phyloP scores from a whole-genome alignment of 164 flowering plant genomes.

The Chimonanthus salicifolius region DNA sequence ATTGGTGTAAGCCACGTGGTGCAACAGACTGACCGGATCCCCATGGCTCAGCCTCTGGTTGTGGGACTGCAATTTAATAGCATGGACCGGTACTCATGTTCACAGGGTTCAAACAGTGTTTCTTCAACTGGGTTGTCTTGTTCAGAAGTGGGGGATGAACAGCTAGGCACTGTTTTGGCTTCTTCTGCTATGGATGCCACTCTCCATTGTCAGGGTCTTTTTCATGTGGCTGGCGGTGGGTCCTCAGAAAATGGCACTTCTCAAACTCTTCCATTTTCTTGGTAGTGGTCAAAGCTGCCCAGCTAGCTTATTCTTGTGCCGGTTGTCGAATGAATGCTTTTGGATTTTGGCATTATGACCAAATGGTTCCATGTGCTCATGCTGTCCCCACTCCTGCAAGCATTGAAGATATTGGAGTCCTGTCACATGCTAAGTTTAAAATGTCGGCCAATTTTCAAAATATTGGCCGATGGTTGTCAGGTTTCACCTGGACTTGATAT shows the following conservation, averaged over 20 bases:
- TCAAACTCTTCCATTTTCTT: conserved; percentile 37
- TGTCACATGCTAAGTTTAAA: not conserved
- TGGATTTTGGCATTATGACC: not conserved
- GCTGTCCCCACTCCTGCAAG: not conserved
- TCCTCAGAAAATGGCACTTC: conserved; percentile 27
- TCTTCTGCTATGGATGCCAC: conserved; percentile 17
- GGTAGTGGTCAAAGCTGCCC: not conserved
- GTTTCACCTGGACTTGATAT: too few relatives aligned
- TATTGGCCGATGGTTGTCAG: too few relatives aligned
- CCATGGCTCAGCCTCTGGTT: conserved; percentile 32
- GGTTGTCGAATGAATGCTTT: not conserved
- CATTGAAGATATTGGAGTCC: not conserved
- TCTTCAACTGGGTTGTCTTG: conserved; percentile 10
- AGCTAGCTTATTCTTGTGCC: not conserved
- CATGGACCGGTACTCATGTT: conserved; percentile 17
- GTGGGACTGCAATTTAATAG: conserved; percentile 19
- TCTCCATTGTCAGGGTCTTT: conserved; percentile 35
- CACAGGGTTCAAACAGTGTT: conserved; percentile 8
- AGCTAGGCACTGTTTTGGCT: conserved; percentile 16
- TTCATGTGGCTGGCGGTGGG: conserved; percentile 28
- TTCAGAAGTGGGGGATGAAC: conserved; percentile 26
- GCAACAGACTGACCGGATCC: conserved; percentile 28
- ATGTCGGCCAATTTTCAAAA: too few relatives aligned
- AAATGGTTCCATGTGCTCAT: not conserved
- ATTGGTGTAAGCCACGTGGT: conserved; percentile 29